Percentiles rank a stretch among this genome's conserved stretches.
phyloP scores from a whole-genome alignment of 1,139 yeast species.

The Dujonia santamariae region DNA sequence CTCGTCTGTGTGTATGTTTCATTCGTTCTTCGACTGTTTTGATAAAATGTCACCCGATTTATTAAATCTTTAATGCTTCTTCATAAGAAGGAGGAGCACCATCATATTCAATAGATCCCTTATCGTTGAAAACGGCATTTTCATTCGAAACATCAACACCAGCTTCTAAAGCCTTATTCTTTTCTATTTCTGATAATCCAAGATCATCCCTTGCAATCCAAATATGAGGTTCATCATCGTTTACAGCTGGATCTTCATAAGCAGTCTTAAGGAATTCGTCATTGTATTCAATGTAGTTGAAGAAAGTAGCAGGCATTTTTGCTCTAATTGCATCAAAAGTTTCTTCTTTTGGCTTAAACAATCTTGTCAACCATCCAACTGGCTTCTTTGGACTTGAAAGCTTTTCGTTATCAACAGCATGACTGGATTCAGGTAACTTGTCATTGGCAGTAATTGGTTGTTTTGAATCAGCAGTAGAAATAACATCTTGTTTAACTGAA shows the following conservation, averaged over 20 bases:
- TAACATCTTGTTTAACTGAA: constrained; percentile 15
- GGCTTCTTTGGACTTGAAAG: constrained; percentile 8
- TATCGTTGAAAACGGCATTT: constrained; percentile 53
- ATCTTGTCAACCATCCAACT: constrained; percentile 31
- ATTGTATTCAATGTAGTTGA: constrained; percentile 43
- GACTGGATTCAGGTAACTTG: constrained; percentile 5
- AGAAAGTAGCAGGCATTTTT: constrained; percentile 38
- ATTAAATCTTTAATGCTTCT: constrained; percentile 37
- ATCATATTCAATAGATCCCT: constrained; percentile 49
- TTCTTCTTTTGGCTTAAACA: constrained; percentile 40
- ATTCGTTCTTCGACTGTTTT: too few species aligned
- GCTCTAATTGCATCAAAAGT: constrained; percentile 37
- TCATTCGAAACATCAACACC: constrained; percentile 59
- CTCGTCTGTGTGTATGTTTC: too few species aligned
- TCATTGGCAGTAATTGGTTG: constrained; percentile 7
- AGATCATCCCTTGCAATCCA: constrained; percentile 71
- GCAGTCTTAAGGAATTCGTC: constrained; percentile 48
- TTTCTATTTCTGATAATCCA: constrained; percentile 65
- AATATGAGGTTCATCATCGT: constrained; percentile 58
- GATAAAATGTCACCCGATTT: too few species aligned
- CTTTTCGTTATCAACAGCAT: constrained; percentile 4
- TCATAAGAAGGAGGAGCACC: constrained; percentile 66
- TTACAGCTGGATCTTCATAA: constrained; percentile 63
- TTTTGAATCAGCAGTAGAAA: constrained; percentile 8
- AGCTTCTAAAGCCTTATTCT: constrained; percentile 52